These are phyloP conservation scores for Cyclocybe cylindracea DNA, from an alignment of 768 basidiomycete species.

Conservation along the genomic window DNA sequence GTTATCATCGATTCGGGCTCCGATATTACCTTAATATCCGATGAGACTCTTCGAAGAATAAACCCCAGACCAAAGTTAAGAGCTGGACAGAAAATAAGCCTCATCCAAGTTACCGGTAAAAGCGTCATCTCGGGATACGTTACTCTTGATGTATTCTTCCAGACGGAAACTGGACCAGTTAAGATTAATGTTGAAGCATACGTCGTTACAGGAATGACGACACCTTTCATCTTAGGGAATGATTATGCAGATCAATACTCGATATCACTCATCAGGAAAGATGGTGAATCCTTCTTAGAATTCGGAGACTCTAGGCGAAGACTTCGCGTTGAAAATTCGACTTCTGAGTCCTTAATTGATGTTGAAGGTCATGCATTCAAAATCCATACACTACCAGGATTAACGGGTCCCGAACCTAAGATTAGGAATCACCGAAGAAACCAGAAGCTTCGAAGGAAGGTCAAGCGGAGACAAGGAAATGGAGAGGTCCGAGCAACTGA, in stretches of 20 bases:
- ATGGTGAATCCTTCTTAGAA: not conserved
- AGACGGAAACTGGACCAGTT: constrained; percentile 20
- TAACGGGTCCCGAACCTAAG: not conserved
- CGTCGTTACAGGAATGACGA: constrained; percentile 28
- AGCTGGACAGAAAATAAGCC: constrained; percentile 26
- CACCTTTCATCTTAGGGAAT: constrained; percentile 31
- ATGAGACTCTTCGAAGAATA: constrained; percentile 3
- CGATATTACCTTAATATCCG: constrained; percentile 36
- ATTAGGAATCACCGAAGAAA: constrained; percentile 2
- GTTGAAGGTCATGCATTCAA: constrained; percentile 6
- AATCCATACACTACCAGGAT: not conserved
- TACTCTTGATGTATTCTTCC: constrained; percentile 23
- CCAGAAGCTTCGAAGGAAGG: not conserved
- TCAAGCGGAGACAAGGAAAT: not conserved
- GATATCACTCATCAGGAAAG: constrained; percentile 23
- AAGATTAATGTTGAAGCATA: constrained; percentile 28
- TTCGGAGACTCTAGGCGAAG: constrained; percentile 9
- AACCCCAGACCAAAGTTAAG: constrained; percentile 14
- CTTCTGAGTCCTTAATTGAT: not conserved
- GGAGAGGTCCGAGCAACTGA: constrained; percentile 3
- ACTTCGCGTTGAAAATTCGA: constrained; percentile 3
- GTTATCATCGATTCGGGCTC: constrained; percentile 32
- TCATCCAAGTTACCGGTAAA: constrained; percentile 33
- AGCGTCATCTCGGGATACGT: constrained; percentile 27
- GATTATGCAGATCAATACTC: constrained; percentile 33